Percentiles rank a stretch among this genome's conserved stretches.
Evolutionary conservation across 2,329 filamentous ascomycete genomes (phyloP).

Genomic region (Fusarium oligoseptatum): DNA sequence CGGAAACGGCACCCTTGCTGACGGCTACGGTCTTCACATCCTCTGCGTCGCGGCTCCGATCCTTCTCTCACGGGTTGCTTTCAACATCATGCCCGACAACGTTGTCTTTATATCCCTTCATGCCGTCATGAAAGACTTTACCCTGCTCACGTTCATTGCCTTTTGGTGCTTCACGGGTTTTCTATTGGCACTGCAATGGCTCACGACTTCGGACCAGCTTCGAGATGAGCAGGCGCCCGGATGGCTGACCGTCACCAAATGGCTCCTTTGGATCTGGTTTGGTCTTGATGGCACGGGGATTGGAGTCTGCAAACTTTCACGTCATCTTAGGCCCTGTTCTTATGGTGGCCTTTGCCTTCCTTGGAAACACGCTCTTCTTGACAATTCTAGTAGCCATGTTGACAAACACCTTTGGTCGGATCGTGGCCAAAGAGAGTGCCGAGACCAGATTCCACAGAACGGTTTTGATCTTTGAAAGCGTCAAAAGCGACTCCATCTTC

Average conservation of each 20-base stretch:
- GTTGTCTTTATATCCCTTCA: constrained; percentile 79
- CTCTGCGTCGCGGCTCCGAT: constrained; percentile 75
- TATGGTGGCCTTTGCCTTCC: constrained; percentile 78
- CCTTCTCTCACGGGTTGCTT: constrained; percentile 75
- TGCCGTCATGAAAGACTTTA: constrained; percentile 80
- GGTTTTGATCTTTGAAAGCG: constrained; percentile 78
- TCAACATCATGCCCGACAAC: constrained; percentile 79
- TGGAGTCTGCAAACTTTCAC: constrained; percentile 69
- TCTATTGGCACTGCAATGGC: constrained; percentile 75
- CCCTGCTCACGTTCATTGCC: constrained; percentile 72
- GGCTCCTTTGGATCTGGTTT: constrained; percentile 85
- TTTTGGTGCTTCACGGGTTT: constrained; percentile 78
- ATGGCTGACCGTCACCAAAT: constrained; percentile 73
- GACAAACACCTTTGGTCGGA: constrained; percentile 76
- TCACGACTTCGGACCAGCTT: constrained; percentile 51
- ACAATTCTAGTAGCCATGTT: constrained; percentile 77
- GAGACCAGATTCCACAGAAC: constrained; percentile 79
- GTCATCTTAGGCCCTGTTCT: constrained; percentile 74
- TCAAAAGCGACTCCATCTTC: constrained; percentile 78
- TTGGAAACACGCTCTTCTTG: constrained; percentile 77
- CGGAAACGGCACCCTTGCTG: constrained; percentile 43
- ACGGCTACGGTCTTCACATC: constrained; percentile 70
- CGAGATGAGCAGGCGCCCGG: constrained; percentile 34
- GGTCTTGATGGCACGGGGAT: constrained; percentile 73
- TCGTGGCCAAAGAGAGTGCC: constrained; percentile 73